Conservation (phyloP, 2,329 filamentous ascomycete species). For the Boeremia lycopersici region DNA sequence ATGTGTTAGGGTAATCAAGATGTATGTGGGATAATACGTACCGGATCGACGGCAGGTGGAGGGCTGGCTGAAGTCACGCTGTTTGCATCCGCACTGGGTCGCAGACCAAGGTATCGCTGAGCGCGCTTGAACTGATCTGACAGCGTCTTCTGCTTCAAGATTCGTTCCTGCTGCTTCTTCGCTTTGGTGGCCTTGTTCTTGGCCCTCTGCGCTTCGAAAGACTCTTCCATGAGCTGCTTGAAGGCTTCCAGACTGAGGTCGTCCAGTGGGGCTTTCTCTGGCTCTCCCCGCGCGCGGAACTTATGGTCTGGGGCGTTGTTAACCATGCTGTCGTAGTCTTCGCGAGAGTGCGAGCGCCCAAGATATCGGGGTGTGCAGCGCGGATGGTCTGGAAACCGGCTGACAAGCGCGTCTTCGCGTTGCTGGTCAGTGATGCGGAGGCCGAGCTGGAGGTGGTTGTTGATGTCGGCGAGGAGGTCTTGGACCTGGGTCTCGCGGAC, state of each 20-base stretch:
- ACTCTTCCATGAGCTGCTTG: constrained; percentile 60
- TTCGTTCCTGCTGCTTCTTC: constrained; percentile 57
- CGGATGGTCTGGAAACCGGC: constrained; percentile 65
- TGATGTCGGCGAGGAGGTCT: constrained; percentile 68
- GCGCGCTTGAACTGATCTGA: constrained; percentile 65
- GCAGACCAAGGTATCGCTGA: constrained; percentile 74
- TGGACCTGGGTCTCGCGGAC: constrained; percentile 71
- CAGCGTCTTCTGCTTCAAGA: constrained; percentile 59
- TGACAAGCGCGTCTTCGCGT: constrained; percentile 61
- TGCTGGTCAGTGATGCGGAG: constrained; percentile 64
- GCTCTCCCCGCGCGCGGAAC: constrained; percentile 26
- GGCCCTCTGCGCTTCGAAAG: constrained; percentile 57
- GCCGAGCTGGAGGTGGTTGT: constrained; percentile 57
- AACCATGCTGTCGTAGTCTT: constrained; percentile 51
- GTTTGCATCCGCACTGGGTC: constrained; percentile 36
- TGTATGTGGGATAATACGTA: background rate
- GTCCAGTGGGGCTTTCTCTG: constrained; percentile 35
- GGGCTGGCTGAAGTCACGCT: background rate
- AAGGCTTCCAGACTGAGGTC: constrained; percentile 55
- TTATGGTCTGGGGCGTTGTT: constrained; percentile 22
- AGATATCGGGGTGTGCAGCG: constrained; percentile 72
- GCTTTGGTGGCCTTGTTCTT: constrained; percentile 56
- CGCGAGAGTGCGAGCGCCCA: constrained; percentile 59
- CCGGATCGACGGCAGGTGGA: constrained; percentile 24
- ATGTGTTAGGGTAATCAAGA: background rate